Percentiles rank a stretch among this genome's conserved stretches.
Conservation (phyloP, 2,329 filamentous ascomycete genomes). For the Drechmeria coniospora region DNA sequence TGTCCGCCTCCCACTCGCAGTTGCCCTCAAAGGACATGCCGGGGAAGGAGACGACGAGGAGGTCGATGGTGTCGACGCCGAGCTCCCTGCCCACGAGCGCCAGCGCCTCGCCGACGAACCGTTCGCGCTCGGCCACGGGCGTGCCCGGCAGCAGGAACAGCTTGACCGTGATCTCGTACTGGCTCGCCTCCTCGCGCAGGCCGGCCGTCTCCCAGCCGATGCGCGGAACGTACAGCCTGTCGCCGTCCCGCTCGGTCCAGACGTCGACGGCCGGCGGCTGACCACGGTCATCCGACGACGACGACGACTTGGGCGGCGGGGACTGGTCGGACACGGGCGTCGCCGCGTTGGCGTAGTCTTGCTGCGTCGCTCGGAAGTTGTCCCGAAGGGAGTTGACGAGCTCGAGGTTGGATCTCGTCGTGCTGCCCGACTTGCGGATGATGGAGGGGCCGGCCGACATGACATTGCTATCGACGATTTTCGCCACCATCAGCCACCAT, state of each 20-base stretch:
- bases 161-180: conserved; percentile 93
- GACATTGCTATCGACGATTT: conserved; percentile 46
- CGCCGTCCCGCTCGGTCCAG: conserved; percentile 55
- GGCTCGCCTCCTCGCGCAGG: conserved; percentile 62
- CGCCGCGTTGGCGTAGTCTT: conserved; percentile 32
- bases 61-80: conserved; percentile 58
- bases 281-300: conserved; percentile 1
- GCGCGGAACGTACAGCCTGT: conserved; percentile 59
- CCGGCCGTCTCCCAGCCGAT: conserved; percentile 57
- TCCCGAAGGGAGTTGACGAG: conserved; percentile 74
- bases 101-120: conserved; percentile 65
- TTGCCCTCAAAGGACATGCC: conserved; percentile 88
- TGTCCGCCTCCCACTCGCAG: conserved; percentile 63
- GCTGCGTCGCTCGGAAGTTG: conserved; percentile 64
- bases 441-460: conserved; percentile 73
- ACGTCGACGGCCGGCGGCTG: conserved; percentile 15
- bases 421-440: conserved; percentile 57
- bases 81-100: conserved; percentile 68
- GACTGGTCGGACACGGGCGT: conserved; percentile 10
- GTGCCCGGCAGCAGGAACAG: conserved; percentile 77
- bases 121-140: conserved; percentile 45
- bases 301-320: conserved; percentile 17
- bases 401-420: conserved; percentile 78
- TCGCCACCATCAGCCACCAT: conserved; percentile 3
- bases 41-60: conserved; percentile 86